phyloP scores from a whole-genome alignment of 2,329 filamentous ascomycete species.

The Phialophora macrospora region DNA sequence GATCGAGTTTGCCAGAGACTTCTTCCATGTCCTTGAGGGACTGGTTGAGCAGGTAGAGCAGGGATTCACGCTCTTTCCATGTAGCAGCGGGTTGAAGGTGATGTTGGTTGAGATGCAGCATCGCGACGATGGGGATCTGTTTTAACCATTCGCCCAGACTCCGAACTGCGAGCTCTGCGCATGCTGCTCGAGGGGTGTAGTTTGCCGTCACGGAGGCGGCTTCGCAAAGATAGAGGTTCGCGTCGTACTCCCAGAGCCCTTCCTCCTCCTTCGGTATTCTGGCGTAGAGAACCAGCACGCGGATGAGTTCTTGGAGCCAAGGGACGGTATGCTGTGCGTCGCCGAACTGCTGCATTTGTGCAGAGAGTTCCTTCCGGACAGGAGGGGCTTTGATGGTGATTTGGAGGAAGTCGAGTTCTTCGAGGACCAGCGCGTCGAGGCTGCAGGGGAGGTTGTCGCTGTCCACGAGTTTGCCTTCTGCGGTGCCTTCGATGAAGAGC shows the following conservation, averaged over 20 bases:
- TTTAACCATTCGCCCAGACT: conserved; percentile 82
- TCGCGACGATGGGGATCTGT: conserved; percentile 73
- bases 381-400: conserved; percentile 85
- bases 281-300: conserved; percentile 80
- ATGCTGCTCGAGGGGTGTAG: conserved; percentile 91
- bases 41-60: conserved; percentile 83
- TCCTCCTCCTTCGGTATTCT: conserved; percentile 93
- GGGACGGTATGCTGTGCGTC: conserved; percentile 66
- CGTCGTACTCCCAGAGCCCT: conserved; percentile 93
- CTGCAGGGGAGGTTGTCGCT: conserved; percentile 91
- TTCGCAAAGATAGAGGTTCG: conserved; percentile 92
- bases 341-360: conserved; percentile 69
- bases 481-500: conserved; percentile 83
- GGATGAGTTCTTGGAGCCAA: conserved; percentile 89
- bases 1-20: conserved; percentile 70
- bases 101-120: conserved; percentile 71
- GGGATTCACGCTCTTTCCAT: conserved; percentile 76
- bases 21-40: conserved; percentile 83
- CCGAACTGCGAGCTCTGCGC: conserved; percentile 90
- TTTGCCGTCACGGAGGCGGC: conserved; percentile 94
- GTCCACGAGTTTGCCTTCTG: conserved; percentile 79
- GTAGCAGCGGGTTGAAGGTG: conserved; percentile 33
- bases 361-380: conserved; percentile 85
- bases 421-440: conserved; percentile 87
- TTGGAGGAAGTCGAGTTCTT: conserved; percentile 94